A percentile compares a stretch with the other conserved stretches of the same genome.
phyloP scores from a whole-genome alignment of 371 early-diverging fungal species.

The Apophysomyces elegans region DNA sequence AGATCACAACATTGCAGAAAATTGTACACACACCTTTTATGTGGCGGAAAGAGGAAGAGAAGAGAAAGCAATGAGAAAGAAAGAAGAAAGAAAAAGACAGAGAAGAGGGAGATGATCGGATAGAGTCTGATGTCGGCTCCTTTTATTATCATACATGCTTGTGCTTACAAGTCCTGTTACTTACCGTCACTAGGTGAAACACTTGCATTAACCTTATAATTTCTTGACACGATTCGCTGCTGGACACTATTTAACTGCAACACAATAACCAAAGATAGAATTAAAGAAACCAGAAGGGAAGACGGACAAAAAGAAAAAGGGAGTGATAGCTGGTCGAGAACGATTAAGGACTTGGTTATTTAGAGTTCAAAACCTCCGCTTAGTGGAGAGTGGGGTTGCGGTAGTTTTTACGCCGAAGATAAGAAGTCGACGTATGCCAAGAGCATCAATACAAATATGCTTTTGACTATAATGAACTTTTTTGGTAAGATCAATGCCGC shows the following conservation, averaged over 20 bases:
- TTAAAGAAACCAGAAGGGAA: no score
- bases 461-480: not conserved
- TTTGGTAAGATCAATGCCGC: conserved; percentile 3
- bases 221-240: not conserved
- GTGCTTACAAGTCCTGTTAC: not conserved
- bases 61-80: not conserved
- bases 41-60: not conserved
- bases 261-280: no score
- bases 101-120: not conserved
- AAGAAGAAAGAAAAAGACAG: not conserved
- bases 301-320: no score
- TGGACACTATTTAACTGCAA: not conserved
- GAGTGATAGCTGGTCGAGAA: not conserved
- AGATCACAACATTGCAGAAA: no score
- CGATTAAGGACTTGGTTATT: not conserved
- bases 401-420: not conserved
- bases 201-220: not conserved
- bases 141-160: not conserved
- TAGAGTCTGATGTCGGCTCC: not conserved
- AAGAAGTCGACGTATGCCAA: conserved; percentile 2
- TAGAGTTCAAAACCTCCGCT: conserved; percentile 7
- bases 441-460: not conserved
- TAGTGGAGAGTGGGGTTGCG: not conserved
- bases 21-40: not conserved
- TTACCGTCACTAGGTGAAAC: not conserved